Conservation (phyloP, 1,284 basidiomycete genomes). For the Leccinum pachyderme region DNA sequence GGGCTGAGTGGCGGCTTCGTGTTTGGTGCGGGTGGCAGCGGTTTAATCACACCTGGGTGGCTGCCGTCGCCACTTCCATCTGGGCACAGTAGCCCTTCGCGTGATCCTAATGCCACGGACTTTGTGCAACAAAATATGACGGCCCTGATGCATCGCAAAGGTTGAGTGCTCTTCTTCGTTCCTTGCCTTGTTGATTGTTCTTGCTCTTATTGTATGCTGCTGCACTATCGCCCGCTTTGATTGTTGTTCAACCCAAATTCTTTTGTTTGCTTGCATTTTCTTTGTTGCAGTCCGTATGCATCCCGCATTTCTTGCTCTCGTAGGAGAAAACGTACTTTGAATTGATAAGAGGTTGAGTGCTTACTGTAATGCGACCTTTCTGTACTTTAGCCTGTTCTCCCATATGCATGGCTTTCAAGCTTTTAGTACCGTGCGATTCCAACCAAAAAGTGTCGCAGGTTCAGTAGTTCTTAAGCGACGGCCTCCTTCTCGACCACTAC, state of each 20-base stretch:
- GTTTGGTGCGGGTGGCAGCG: slow-evolving; percentile 76
- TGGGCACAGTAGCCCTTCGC: slow-evolving; percentile 31
- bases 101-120: slow-evolving; percentile 26
- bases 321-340: slow-evolving; percentile 11
- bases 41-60: slow-evolving; percentile 38
- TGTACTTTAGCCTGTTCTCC: neutral
- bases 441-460: neutral
- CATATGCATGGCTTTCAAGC: neutral
- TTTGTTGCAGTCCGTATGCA: slow-evolving; percentile 18
- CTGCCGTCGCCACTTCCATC: slow-evolving; percentile 32
- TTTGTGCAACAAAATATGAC: slow-evolving; percentile 29
- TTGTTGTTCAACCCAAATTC: slow-evolving; percentile 4
- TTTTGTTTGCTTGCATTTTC: slow-evolving; percentile 18
- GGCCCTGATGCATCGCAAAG: slow-evolving; percentile 30
- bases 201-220: slow-evolving; percentile 4
- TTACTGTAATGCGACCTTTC: neutral
- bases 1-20: slow-evolving; percentile 80
- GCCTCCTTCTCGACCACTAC: neutral
- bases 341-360: slow-evolving; percentile 1
- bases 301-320: neutral
- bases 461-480: too few relatives aligned
- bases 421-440: neutral
- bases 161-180: slow-evolving; percentile 13
- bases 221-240: slow-evolving; percentile 2
- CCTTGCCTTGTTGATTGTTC: slow-evolving; percentile 1